Percentiles rank a stretch among this genome's conserved stretches.
These are phyloP conservation scores for Termitomyces sp. DNA, from an alignment of 768 basidiomycete genomes.

Conservation along the genomic window DNA sequence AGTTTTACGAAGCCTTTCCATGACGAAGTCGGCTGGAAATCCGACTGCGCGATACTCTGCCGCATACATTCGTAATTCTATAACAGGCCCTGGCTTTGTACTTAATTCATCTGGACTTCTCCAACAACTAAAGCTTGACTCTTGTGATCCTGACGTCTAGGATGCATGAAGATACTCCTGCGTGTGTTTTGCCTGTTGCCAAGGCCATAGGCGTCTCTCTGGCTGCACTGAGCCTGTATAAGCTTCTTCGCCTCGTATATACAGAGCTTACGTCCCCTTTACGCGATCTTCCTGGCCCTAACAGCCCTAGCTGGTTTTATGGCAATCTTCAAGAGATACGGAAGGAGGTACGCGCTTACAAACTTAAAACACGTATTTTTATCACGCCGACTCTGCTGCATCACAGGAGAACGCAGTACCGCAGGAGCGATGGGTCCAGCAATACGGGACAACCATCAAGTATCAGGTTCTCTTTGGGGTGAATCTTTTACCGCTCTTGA, in stretches of 20 bases:
- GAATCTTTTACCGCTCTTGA: constrained; percentile 9
- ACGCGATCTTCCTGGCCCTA: constrained; percentile 45
- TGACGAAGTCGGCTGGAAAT: background rate
- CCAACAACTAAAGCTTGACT: background rate
- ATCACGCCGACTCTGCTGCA: background rate
- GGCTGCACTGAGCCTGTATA: constrained; percentile 23
- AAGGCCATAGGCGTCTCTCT: constrained; percentile 13
- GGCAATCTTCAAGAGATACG: constrained; percentile 35
- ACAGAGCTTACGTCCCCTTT: constrained; percentile 34
- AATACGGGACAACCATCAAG: constrained; percentile 10
- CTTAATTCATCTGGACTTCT: too few relatives aligned
- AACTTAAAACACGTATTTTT: background rate
- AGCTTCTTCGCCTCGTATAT: constrained; percentile 28
- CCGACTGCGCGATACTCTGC: background rate
- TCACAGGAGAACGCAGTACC: constrained; percentile 26
- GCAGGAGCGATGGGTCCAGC: constrained; percentile 11
- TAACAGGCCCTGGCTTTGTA: background rate
- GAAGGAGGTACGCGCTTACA: background rate
- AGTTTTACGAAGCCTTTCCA: background rate
- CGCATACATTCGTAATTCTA: background rate
- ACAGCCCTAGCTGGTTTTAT: constrained; percentile 35
- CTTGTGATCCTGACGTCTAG: background rate
- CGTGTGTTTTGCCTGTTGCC: background rate
- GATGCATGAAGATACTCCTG: background rate
- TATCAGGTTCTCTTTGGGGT: constrained; percentile 35